Percentiles rank a stretch among this genome's conserved stretches.
Conservation (phyloP, 2,329 filamentous ascomycete species). For the Aspergillus fijiensis region DNA sequence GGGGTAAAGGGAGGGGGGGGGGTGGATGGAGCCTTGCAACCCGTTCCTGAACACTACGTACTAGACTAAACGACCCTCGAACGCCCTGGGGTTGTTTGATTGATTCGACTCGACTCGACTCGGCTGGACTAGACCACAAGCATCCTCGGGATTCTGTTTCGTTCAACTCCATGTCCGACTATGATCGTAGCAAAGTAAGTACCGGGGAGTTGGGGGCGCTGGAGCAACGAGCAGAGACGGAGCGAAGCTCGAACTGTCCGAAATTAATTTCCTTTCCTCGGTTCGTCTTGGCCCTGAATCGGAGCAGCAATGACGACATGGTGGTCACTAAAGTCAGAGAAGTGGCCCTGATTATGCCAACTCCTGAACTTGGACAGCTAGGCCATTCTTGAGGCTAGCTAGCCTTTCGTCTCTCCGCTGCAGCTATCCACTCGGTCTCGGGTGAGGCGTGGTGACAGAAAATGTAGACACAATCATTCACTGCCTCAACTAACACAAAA, state of each 20-base stretch:
- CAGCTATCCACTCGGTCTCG: slow-evolving; percentile 4
- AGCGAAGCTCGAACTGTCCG: not conserved
- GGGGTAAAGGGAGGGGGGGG: slow-evolving; percentile 3
- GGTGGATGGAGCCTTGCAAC: slow-evolving; percentile 21
- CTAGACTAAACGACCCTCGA: slow-evolving; percentile 6
- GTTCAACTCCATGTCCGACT: too few species aligned
- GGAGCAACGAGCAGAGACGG: not conserved
- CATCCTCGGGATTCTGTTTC: too few species aligned
- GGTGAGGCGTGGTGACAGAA: slow-evolving; percentile 7
- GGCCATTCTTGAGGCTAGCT: not conserved
- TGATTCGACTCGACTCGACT: not conserved
- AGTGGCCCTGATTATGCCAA: not conserved
- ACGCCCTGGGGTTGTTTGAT: slow-evolving; percentile 6
- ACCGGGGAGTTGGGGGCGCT: too few species aligned
- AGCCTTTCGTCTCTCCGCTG: not conserved
- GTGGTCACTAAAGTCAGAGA: not conserved
- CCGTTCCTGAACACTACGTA: not conserved
- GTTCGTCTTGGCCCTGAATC: not conserved
- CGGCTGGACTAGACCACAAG: not conserved
- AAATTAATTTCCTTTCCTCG: not conserved
- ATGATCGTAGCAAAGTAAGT: too few species aligned
- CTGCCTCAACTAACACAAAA: not conserved
- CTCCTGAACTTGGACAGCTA: not conserved
- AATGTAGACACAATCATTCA: slow-evolving; percentile 1
- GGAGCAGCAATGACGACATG: slow-evolving; percentile 1